Evolutionary conservation across 2,329 filamentous ascomycete genomes (phyloP).

Genomic region (Arthroderma sp.): DNA sequence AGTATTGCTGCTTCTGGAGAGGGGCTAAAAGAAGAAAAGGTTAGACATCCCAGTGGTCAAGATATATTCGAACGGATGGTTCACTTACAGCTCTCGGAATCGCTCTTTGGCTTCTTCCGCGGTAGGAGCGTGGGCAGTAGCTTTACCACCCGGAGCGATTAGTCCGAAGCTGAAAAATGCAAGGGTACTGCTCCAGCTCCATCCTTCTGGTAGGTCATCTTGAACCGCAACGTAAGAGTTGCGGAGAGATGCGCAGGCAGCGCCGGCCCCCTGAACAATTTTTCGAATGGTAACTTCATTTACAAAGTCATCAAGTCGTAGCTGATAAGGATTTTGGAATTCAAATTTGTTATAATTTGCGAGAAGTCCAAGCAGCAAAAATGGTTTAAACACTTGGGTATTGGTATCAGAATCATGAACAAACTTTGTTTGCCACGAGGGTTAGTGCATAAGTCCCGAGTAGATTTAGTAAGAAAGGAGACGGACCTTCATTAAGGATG

Average conservation of each 20-base stretch:
- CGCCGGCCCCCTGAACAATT: slow-evolving; percentile 63
- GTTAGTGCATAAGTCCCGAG: not conserved
- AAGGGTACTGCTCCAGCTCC: slow-evolving; percentile 69
- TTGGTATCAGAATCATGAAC: slow-evolving; percentile 63
- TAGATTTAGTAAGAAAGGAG: not conserved
- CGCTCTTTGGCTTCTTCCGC: slow-evolving; percentile 69
- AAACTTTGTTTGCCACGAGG: slow-evolving; percentile 40
- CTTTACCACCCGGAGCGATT: slow-evolving; percentile 55
- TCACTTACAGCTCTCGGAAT: slow-evolving; percentile 61
- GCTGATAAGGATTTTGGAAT: slow-evolving; percentile 88
- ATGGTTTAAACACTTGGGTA: slow-evolving; percentile 54
- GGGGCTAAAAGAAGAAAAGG: slow-evolving; percentile 42
- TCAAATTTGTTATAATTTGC: slow-evolving; percentile 99
- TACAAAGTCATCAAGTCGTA: slow-evolving; percentile 87
- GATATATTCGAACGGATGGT: not conserved
- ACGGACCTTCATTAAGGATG: slow-evolving; percentile 78
- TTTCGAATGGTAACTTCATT: slow-evolving; percentile 78
- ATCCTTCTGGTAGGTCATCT: slow-evolving; percentile 80
- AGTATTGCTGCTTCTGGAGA: slow-evolving; percentile 65
- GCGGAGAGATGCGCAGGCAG: slow-evolving; percentile 54
- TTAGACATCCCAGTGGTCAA: too few species aligned
- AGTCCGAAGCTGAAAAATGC: slow-evolving; percentile 72
- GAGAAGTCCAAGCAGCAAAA: slow-evolving; percentile 70
- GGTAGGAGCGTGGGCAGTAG: slow-evolving; percentile 48
- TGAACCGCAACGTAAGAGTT: slow-evolving; percentile 72